Base-by-base conservation (phyloP, 495 filamentous ascomycete species). In the Aspergillus biplanus region DNA sequence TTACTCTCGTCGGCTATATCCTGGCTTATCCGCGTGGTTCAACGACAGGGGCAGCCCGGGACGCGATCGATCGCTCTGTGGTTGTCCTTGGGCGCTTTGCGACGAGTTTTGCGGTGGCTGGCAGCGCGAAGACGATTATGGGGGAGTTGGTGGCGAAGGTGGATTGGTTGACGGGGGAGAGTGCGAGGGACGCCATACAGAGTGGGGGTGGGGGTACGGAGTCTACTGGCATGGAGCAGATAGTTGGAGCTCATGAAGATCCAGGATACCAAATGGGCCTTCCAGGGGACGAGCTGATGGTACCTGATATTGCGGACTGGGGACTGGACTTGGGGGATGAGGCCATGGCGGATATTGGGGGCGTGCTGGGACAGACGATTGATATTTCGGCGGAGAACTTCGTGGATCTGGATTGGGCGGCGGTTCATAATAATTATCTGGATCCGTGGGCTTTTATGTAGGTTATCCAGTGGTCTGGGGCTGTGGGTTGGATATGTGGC, bases 1-100 rank as follows among this genome's bases (percentile, higher is more conserved):
- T 85, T 60, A 74, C 82, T 4, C 65, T 85, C 6, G 67, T 85
- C 13, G 84, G 81, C 5, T 86, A 80, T 50, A 58, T 80, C 5
- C 59, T 86, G 0, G 80, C 77, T 0, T 80, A 77, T 33, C 82
- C 82, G 0, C 33, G 65, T 0, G 32, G 66, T 13, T 18, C 68
- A 0, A 55, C 69, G 13, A 72, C 76, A 0, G 56, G 61, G 0
- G 52, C 65, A 13, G 82, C 78, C 3, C 65, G 80, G 11, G 67
- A 57, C 8, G 72, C 78, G 3, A 69, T 85, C 32, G 72, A 79
- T 56, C 63, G 70, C 0, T 71, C 77, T 13, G 65, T 83, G 15
- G 62, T 60, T 0, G 72, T 80, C 4, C 82, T 86, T 59, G 82
- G 83, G 33, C 73, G 71, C 1, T 80, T 80, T 49, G 78, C 75